Conservation (phyloP, 768 basidiomycete species). For the Kwoniella mangroviensis region DNA sequence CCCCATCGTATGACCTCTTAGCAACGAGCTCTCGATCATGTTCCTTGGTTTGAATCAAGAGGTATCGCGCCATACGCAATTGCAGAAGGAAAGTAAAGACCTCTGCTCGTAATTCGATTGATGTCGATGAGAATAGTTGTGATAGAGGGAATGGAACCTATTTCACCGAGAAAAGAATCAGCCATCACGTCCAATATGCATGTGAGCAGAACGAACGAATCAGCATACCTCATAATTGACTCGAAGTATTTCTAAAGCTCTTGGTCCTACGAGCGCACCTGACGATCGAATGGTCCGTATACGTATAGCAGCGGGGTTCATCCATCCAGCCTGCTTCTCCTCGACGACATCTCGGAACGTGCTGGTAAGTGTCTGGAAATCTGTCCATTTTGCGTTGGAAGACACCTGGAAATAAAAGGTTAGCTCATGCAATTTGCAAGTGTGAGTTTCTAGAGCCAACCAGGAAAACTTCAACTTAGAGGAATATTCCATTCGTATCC, state of each 20-base stretch:
- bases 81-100: slow-evolving; percentile 49
- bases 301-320: slow-evolving; percentile 45
- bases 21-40: slow-evolving; percentile 6
- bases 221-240: slow-evolving; percentile 24
- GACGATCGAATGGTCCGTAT: slow-evolving; percentile 21
- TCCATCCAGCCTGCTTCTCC: slow-evolving; percentile 22
- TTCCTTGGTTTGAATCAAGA: slow-evolving; percentile 16
- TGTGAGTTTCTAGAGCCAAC: no score
- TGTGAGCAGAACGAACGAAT: not conserved
- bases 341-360: slow-evolving; percentile 38
- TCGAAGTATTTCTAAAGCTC: slow-evolving; percentile 17
- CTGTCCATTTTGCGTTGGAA: slow-evolving; percentile 35
- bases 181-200: not conserved
- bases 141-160: slow-evolving; percentile 53
- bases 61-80: slow-evolving; percentile 32
- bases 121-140: slow-evolving; percentile 44
- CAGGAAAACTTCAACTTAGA: no score
- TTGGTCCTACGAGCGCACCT: slow-evolving; percentile 10
- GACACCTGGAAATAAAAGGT: slow-evolving; percentile 6
- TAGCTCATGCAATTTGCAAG: not conserved
- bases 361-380: slow-evolving; percentile 43
- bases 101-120: slow-evolving; percentile 41
- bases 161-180: not conserved
- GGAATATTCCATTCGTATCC: not conserved
- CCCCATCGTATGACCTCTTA: not conserved